Conservation (phyloP, 2,329 filamentous ascomycete genomes). For the Pyricularia grisea region DNA sequence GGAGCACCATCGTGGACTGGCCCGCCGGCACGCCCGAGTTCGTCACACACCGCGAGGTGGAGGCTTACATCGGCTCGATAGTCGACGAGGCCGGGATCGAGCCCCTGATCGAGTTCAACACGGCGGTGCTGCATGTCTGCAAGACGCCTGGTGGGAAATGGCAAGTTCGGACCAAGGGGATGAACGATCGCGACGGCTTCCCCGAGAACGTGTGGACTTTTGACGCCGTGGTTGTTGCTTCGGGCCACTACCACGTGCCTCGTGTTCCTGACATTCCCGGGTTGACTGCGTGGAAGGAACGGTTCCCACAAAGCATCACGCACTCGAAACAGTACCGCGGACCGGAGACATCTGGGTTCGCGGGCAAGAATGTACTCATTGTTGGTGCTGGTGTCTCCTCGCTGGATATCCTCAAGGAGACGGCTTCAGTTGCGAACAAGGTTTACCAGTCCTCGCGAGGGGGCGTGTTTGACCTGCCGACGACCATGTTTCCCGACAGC, state of each 20-base stretch:
- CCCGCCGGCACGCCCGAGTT: slow-evolving; percentile 49
- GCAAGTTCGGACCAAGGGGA: slow-evolving; percentile 37
- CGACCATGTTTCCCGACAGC: slow-evolving; percentile 35
- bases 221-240: slow-evolving; percentile 57
- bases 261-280: slow-evolving; percentile 52
- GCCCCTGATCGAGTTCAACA: slow-evolving; percentile 41
- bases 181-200: background rate
- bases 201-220: slow-evolving; percentile 27
- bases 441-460: slow-evolving; percentile 45
- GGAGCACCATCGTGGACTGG: slow-evolving; percentile 37
- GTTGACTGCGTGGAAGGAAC: slow-evolving; percentile 44
- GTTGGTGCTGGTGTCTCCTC: slow-evolving; percentile 42
- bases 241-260: slow-evolving; percentile 57
- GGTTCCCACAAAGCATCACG: slow-evolving; percentile 41
- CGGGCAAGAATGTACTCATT: slow-evolving; percentile 33
- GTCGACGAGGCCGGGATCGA: slow-evolving; percentile 39
- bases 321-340: slow-evolving; percentile 67
- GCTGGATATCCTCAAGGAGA: slow-evolving; percentile 31
- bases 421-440: slow-evolving; percentile 23
- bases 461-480: slow-evolving; percentile 49
- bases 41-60: slow-evolving; percentile 45
- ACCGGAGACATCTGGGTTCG: slow-evolving; percentile 35
- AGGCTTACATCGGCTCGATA: slow-evolving; percentile 52
- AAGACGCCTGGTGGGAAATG: slow-evolving; percentile 38
- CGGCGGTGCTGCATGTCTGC: slow-evolving; percentile 41